phyloP scores from a whole-genome alignment of 257 asterid species.

The Dorcoceras hygrometricum region DNA sequence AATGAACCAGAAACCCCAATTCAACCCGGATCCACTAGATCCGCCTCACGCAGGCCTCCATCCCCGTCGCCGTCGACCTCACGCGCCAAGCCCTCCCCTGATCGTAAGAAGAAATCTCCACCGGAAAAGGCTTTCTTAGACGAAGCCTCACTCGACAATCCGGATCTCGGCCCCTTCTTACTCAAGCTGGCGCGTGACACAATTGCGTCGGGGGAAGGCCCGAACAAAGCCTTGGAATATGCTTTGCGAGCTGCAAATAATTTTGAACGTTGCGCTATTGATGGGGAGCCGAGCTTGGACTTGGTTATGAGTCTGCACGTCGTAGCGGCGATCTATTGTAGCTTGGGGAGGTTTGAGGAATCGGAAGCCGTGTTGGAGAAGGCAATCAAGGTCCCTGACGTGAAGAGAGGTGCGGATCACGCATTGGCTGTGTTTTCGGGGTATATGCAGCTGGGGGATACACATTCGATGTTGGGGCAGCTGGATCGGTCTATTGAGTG shows the following conservation, averaged over 20 bases:
- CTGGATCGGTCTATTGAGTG: conserved; percentile 83
- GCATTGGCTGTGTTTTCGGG: conserved; percentile 93
- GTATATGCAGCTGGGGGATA: conserved; percentile 92
- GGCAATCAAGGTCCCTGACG: conserved; percentile 86
- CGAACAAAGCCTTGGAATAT: conserved; percentile 75
- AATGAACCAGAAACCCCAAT: conserved; percentile 47
- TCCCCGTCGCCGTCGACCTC: conserved; percentile 94
- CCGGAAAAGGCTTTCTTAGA: conserved; percentile 59
- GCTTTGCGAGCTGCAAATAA: conserved; percentile 84
- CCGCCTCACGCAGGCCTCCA: conserved; percentile 78
- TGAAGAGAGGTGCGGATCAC: conserved; percentile 86
- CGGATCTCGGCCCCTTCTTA: conserved; percentile 96
- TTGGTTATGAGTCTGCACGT: conserved; percentile 96
- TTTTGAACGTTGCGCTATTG: conserved; percentile 75
- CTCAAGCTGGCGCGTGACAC: conserved; percentile 88
- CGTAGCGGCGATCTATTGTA: conserved; percentile 95
- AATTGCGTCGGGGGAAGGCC: conserved; percentile 90
- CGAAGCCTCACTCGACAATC: conserved; percentile 86
- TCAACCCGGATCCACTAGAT: conserved; percentile 55
- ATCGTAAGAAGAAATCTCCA: conserved; percentile 86
- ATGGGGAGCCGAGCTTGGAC: conserved; percentile 80
- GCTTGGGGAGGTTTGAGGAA: conserved; percentile 87
- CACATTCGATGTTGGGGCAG: conserved; percentile 97
- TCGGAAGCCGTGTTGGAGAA: conserved; percentile 87
- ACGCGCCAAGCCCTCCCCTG: conserved; percentile 87